A percentile compares a stretch with the other conserved stretches of the same genome.
Conservation (phyloP, 2,329 filamentous ascomycete species). For the Sclerotinia trifoliorum region DNA sequence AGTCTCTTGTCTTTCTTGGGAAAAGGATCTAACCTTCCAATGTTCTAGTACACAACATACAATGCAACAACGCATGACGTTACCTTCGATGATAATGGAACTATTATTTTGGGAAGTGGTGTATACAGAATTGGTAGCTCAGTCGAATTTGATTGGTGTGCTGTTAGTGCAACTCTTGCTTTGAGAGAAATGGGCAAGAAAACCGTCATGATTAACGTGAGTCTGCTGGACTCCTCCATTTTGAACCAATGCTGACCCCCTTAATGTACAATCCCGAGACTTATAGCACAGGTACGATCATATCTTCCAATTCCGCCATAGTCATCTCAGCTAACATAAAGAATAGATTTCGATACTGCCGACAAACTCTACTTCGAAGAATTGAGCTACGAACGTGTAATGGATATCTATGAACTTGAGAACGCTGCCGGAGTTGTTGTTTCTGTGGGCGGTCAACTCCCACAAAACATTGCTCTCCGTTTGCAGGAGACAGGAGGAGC, state of each 20-base stretch:
- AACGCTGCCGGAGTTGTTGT: conserved; percentile 83
- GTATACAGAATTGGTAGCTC: conserved; percentile 98
- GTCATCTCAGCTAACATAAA: too few species aligned
- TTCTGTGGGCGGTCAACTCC: conserved; percentile 91
- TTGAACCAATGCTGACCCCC: not conserved
- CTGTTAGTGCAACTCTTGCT: conserved; percentile 82
- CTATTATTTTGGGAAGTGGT: conserved; percentile 85
- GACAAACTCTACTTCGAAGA: conserved; percentile 97
- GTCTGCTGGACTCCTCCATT: not conserved
- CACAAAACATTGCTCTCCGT: conserved; percentile 94
- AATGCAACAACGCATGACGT: conserved; percentile 94
- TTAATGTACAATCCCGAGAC: conserved; percentile 56
- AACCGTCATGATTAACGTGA: conserved; percentile 88
- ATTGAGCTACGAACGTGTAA: conserved; percentile 92
- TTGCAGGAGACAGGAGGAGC: conserved; percentile 89
- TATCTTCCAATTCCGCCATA: too few species aligned
- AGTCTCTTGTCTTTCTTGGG: not conserved
- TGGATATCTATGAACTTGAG: conserved; percentile 98
- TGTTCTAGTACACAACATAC: conserved; percentile 77
- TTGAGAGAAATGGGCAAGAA: conserved; percentile 87
- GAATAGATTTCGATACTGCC: conserved; percentile 74
- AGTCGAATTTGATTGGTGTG: conserved; percentile 99
- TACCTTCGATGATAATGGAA: conserved; percentile 87
- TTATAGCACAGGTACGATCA: conserved; percentile 54
- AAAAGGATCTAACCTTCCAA: not conserved